Evolutionary conservation across 345 rosid genomes (phyloP), one percentile per base, ranked within the genome.

Genomic region (Luvunga scandens): DNA sequence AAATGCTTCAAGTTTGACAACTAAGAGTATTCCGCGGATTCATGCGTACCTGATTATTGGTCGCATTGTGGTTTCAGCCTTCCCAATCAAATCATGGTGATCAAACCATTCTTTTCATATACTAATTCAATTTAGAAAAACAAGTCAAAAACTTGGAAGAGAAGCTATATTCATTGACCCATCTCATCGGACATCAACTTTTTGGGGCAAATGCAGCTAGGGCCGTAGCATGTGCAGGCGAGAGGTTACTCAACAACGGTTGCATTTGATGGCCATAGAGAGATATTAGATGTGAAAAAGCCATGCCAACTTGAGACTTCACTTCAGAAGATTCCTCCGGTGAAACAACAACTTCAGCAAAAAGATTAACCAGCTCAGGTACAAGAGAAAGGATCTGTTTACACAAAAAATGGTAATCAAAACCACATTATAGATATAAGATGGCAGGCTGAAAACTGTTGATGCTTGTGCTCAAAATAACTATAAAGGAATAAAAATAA

Each of bases 261-360:
- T 94, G 94, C 91, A 97, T 90, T 91, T 94, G 98, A 75, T 91
- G 87, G 34, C 98, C 97, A 48, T 88, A 93, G 34, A 93, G 89
- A 2, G 96, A 87, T 59, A 94, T 73, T 34, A 97, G 86, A 83
- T 97, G 98, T 39, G 94, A 83, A 80, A 97, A 97, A 34, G 96
- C 89, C 84, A 89, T 85, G 71, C 99, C 99, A 10, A 97, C 88
- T 77, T 86, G 89, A 84, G 91, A 81, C 87, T 97, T 97, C 76
- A 93, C 98, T 87, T 97, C 98, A 6, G 89, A 67, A 31, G 90
- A 90, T 84, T 97, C 99, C 10, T 78, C 85, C 2, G 94, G 93
- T 21, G 99, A 93, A 69, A 90, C 93, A 67, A 88, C 85, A 48
- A 97, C 98, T 89, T 90, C 93, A 30, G 94, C 99, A 80, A 97